Evolutionary conservation across 2,329 filamentous ascomycete species (phyloP).

Genomic region (Orbilia ellipsospora): DNA sequence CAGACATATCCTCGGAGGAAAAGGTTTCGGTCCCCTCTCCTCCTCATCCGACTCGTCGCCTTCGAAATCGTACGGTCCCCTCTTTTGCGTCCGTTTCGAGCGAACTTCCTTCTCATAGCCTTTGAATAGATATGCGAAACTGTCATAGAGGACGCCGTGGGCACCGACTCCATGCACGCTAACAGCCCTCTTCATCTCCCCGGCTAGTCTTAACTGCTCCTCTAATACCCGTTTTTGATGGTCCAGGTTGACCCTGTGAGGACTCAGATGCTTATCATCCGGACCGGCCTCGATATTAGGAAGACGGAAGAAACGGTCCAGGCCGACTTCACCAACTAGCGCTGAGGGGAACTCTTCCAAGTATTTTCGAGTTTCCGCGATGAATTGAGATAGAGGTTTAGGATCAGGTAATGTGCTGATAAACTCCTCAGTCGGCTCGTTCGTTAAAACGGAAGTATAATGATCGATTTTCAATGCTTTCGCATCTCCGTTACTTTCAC

Average conservation of each 20-base stretch:
- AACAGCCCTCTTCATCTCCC: conserved; percentile 72
- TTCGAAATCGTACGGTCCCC: conserved; percentile 48
- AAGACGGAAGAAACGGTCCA: conserved; percentile 81
- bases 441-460: conserved; percentile 74
- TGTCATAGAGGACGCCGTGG: conserved; percentile 76
- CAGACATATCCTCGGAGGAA: conserved; percentile 87
- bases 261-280: conserved; percentile 75
- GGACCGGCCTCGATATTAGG: conserved; percentile 68
- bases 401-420: conserved; percentile 71
- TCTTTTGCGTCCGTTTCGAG: conserved; percentile 70
- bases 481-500: conserved; percentile 49
- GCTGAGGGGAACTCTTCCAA: conserved; percentile 72
- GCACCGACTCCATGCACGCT: conserved; percentile 81
- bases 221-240: conserved; percentile 76
- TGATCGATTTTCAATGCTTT: conserved; percentile 64
- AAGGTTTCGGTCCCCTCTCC: conserved; percentile 67
- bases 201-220: conserved; percentile 77
- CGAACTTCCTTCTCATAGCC: conserved; percentile 74
- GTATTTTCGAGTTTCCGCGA: conserved; percentile 69
- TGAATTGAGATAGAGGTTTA: conserved; percentile 69
- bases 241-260: conserved; percentile 73
- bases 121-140: conserved; percentile 74
- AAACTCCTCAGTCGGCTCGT: conserved; percentile 64
- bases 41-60: conserved; percentile 60
- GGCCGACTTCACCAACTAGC: conserved; percentile 79